Percentiles rank a stretch among this genome's conserved stretches.
Conservation (phyloP, 2,329 filamentous ascomycete species). For the Metarhizium rileyi region DNA sequence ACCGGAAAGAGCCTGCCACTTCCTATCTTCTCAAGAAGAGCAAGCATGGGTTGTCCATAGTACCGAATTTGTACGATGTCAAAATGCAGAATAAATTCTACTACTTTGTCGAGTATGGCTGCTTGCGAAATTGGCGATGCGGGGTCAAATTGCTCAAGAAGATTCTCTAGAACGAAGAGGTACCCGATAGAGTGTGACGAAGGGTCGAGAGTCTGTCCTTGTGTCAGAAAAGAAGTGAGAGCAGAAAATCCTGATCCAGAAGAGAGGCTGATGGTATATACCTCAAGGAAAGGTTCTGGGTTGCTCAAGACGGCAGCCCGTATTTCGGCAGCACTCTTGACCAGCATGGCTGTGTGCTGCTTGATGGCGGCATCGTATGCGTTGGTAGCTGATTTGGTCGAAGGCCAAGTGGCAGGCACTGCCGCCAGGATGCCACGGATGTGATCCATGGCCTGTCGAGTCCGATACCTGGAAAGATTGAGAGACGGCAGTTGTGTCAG, state of each 20-base stretch:
- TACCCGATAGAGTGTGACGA: slow-evolving; percentile 41
- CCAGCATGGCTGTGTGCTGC: slow-evolving; percentile 4
- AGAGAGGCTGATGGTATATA: slow-evolving; percentile 11
- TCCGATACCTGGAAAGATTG: neutral
- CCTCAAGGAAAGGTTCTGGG: slow-evolving; percentile 31
- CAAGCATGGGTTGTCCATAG: slow-evolving; percentile 31
- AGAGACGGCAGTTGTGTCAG: neutral
- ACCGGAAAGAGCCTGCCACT: slow-evolving; percentile 33
- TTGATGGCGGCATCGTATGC: slow-evolving; percentile 4
- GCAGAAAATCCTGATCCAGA: neutral
- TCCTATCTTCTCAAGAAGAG: slow-evolving; percentile 32
- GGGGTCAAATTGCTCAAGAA: slow-evolving; percentile 18
- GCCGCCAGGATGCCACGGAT: slow-evolving; percentile 2
- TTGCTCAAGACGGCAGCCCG: slow-evolving; percentile 20
- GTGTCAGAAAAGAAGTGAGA: neutral
- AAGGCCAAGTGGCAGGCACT: neutral
- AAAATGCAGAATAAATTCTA: slow-evolving; percentile 38
- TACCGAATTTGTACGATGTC: slow-evolving; percentile 44
- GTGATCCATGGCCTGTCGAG: slow-evolving; percentile 2
- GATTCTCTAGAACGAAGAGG: slow-evolving; percentile 35
- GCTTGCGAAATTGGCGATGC: slow-evolving; percentile 21
- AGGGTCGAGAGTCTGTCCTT: slow-evolving; percentile 34
- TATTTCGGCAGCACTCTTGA: neutral
- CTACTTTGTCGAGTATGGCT: slow-evolving; percentile 29
- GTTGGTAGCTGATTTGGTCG: neutral